Evolutionary conservation across 2,329 filamentous ascomycete genomes (phyloP), one percentile per base, ranked within the genome.

Genomic region (Clarireedia homoeocarpa): DNA sequence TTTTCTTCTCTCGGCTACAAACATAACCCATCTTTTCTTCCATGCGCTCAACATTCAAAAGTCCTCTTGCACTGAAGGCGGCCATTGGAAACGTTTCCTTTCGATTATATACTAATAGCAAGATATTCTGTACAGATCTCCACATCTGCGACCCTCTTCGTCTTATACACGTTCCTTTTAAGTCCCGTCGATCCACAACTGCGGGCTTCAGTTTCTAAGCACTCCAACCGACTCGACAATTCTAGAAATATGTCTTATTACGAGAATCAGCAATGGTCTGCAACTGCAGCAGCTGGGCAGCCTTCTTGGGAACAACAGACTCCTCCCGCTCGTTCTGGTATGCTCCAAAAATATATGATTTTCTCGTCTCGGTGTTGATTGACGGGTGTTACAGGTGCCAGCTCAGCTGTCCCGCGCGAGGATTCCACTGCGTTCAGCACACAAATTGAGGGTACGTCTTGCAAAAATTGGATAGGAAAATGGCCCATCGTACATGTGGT

Each of bases 371-470:
- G 55, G 58, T 42, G 56, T 58, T 56, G 62, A 66, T 66, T 65
- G 61, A 67, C 61, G 54, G 55, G 55, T 60, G 62, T 66, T 61
- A 61, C 71, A 89, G 88, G 87, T 73, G 83, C 88, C 60, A 90
- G 81, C 72, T 91, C 87, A 57, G 85, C 86, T 51, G 83, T 83
- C 62, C 81, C 84, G 54, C 82, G 84, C 66, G 88, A 92, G 63
- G 89, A 95, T 59, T 79, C 82, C 57, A 76, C 79, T 68, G 90
- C 91, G 58, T 96, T 95, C 71, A 84, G 83, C 64, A 86, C 88
- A 70, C 91, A 96, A 74, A 86, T 95, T 72, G 91, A 95, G 76
- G 89, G 89, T 94, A 86, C 71, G 86, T 82, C 39, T 51, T 56
- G 40, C n/a, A 20, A 23, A 23, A 44, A 44, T 9, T 38, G 53